Evolutionary conservation across 2,329 filamentous ascomycete species (phyloP).

Genomic region (Pestalotiopsis sp.): DNA sequence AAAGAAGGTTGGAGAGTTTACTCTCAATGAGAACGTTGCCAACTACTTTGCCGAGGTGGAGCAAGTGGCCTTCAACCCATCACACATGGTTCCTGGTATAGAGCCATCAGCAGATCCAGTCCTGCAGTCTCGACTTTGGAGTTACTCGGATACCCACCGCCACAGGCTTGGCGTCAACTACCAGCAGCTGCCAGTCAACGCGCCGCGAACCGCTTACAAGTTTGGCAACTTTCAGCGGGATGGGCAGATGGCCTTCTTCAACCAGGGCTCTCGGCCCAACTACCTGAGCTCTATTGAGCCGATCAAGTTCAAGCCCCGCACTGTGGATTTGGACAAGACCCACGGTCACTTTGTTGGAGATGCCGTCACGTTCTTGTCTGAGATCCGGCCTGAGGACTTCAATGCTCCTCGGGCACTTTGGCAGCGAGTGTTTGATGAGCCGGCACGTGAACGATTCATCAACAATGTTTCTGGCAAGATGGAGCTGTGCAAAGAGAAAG

Average conservation of each 20-base stretch:
- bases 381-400: slow-evolving; percentile 40
- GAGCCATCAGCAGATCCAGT: slow-evolving; percentile 72
- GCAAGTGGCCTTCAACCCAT: slow-evolving; percentile 69
- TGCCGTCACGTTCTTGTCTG: slow-evolving; percentile 38
- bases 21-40: slow-evolving; percentile 63
- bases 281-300: slow-evolving; percentile 29
- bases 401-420: slow-evolving; percentile 57
- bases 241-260: slow-evolving; percentile 22
- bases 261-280: slow-evolving; percentile 1
- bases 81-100: slow-evolving; percentile 67
- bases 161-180: slow-evolving; percentile 60
- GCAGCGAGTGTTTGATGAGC: slow-evolving; percentile 63
- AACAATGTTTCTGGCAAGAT: slow-evolving; percentile 64
- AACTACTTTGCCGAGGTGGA: slow-evolving; percentile 75
- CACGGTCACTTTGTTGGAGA: slow-evolving; percentile 40
- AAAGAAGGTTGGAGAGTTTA: slow-evolving; percentile 61
- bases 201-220: neutral
- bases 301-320: slow-evolving; percentile 35
- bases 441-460: slow-evolving; percentile 59
- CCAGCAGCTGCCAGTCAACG: slow-evolving; percentile 55
- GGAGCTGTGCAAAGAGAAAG: slow-evolving; percentile 56
- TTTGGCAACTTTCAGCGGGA: slow-evolving; percentile 12
- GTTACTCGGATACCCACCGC: slow-evolving; percentile 67
- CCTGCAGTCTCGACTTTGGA: slow-evolving; percentile 70
- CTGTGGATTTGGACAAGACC: slow-evolving; percentile 37